Conservation (phyloP, 176 grass and related monocot genomes). For the Triticum dicoccoides region DNA sequence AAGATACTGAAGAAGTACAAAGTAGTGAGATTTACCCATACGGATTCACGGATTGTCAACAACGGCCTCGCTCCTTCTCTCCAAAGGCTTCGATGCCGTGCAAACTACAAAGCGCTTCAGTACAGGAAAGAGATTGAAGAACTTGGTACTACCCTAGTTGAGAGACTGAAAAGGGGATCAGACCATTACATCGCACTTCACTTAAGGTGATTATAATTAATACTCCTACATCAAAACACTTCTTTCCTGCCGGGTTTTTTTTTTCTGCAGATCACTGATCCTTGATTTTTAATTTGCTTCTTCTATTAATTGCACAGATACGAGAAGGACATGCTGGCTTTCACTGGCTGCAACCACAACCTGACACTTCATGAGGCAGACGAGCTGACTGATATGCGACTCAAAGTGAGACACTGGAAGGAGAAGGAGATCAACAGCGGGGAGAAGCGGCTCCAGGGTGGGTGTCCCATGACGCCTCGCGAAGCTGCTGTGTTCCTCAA, state of each 20-base stretch:
- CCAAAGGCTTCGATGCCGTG: constrained; percentile 64
- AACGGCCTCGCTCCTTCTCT: constrained; percentile 58
- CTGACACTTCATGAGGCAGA: constrained; percentile 47
- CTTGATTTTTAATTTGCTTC: not conserved
- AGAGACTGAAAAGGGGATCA: constrained; percentile 39
- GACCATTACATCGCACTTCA: constrained; percentile 75
- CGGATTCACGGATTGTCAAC: constrained; percentile 69
- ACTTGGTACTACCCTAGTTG: constrained; percentile 43
- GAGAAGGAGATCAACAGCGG: constrained; percentile 68
- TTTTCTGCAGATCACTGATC: not conserved
- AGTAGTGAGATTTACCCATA: constrained; percentile 62
- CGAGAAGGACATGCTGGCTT: constrained; percentile 83
- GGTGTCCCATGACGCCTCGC: constrained; percentile 75
- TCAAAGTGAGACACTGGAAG: constrained; percentile 68
- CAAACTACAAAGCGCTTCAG: constrained; percentile 62
- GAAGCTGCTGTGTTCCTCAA: constrained; percentile 70
- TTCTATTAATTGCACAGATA: constrained; percentile 37
- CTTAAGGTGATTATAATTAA: constrained; percentile 41
- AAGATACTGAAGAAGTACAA: constrained; percentile 44
- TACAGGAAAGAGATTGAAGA: constrained; percentile 53
- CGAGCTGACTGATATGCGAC: constrained; percentile 57
- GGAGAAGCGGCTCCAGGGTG: constrained; percentile 56
- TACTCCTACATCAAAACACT: not conserved
- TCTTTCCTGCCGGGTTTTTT: not conserved
- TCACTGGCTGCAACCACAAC: constrained; percentile 73